phyloP scores from a whole-genome alignment of 2,329 filamentous ascomycete species.

The Colletotrichum echinochloae region DNA sequence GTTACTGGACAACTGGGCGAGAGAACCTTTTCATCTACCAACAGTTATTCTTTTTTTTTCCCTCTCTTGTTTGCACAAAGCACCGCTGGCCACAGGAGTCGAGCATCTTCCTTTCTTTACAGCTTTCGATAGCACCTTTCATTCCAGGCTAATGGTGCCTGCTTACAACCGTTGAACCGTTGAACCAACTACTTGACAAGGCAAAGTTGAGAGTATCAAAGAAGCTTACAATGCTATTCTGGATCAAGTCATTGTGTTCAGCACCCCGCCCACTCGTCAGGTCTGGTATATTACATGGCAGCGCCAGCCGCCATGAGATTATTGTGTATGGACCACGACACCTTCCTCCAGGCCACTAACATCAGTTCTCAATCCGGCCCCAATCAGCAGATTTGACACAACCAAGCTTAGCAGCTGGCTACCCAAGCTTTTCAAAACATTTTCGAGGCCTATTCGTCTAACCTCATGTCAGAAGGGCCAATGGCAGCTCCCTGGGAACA shows the following conservation, averaged over 20 bases:
- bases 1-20: neutral
- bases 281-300: neutral
- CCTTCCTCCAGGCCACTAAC: neutral
- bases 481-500: neutral
- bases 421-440: neutral
- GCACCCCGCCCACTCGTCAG: too few species aligned
- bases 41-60: neutral
- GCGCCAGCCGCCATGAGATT: neutral
- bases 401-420: neutral
- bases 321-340: too few species aligned
- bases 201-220: neutral
- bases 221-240: neutral
- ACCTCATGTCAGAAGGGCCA: neutral
- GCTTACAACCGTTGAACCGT: neutral
- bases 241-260: neutral
- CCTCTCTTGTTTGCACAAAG: neutral
- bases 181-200: neutral
- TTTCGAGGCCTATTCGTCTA: neutral
- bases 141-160: neutral
- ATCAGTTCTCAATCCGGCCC: neutral
- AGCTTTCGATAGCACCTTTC: neutral
- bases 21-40: neutral
- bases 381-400: neutral
- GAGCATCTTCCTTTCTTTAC: neutral
- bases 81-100: neutral